Evolutionary conservation across 2,329 filamentous ascomycete genomes (phyloP), one percentile per base, ranked within the genome.

Genomic region (Zalaria sp.): DNA sequence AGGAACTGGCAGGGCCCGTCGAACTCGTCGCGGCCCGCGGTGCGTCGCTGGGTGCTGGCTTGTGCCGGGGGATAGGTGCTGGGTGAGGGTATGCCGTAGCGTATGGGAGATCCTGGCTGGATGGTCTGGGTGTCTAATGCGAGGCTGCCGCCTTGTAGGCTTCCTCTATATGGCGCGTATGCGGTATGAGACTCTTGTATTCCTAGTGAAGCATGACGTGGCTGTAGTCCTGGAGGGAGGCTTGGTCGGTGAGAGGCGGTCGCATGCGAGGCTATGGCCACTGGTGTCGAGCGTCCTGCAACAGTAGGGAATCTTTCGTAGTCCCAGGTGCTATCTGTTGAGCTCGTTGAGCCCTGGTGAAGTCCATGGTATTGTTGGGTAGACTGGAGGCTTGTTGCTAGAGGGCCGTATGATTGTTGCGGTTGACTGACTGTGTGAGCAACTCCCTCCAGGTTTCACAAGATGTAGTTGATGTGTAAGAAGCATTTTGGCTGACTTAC

Each of bases 1-100:
- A 93, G 68, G 50, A 87, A 80, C 59, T 93, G 85, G 52, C 87
- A 82, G 5, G 85, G 84, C 3, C 85, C 85, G 62, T 91, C 85
- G 62, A 93, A 93, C 62, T 91, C 85, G 67, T 93, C 85, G 46
- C 85, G 74, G 64, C 88, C 88, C 35, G 81, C 84, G 26, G 83
- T 77, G 27, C 81, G 74, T 51, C 82, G 72, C 56, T 83, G 79
- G 34, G 63, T 60, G 35, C 41, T 52, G 18, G 39, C 35, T 6
- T 26, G 40, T 31, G n/a, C 6, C 25, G 26, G 11, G 27, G 35
- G 7, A n/a, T 32, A 32, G 29, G n/a, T n/a, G n/a, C n/a, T 32
- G 29, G 29, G 7, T 32, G 7, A 18, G 18, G 18, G 2, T 18
- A 18, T n/a, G n/a, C 29, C 29, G n/a, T 2, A 32, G 7, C n/a